Percentiles rank a stretch among this genome's conserved stretches.
Conservation (phyloP, 129 eudicot genomes). For the Arctium lappa region DNA sequence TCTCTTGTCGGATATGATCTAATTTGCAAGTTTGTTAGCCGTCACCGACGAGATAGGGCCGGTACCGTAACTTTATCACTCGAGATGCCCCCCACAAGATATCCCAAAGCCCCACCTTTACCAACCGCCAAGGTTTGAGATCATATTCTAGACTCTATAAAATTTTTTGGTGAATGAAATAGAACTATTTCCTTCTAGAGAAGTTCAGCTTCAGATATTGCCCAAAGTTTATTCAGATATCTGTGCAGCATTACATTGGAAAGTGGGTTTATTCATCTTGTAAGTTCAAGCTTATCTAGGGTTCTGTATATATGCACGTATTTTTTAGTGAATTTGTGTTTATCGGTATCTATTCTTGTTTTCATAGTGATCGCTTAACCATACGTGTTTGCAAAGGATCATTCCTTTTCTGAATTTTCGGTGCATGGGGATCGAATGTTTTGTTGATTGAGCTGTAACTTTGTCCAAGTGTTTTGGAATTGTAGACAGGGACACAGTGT, state of each 20-base stretch:
- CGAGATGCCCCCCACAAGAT: conserved; percentile 7
- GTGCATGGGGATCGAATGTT: background rate
- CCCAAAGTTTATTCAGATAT: background rate
- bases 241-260: background rate
- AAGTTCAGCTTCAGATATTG: background rate
- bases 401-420: background rate
- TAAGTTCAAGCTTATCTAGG: conserved; percentile 18
- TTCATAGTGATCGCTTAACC: background rate
- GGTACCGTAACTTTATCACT: background rate
- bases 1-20: background rate
- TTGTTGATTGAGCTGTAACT: background rate
- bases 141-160: background rate
- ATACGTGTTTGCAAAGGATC: background rate
- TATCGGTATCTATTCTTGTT: background rate
- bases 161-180: background rate
- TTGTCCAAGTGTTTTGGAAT: background rate
- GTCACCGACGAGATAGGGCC: background rate
- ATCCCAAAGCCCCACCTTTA: conserved; percentile 12
- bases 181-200: background rate
- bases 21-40: background rate
- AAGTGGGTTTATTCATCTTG: background rate
- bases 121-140: conserved; percentile 15
- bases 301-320: background rate
- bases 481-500: background rate
- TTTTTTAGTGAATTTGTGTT: background rate